These are phyloP conservation scores for Colletotrichum tofieldiae DNA, from an alignment of 2,329 filamentous ascomycete species.

Conservation along the genomic window DNA sequence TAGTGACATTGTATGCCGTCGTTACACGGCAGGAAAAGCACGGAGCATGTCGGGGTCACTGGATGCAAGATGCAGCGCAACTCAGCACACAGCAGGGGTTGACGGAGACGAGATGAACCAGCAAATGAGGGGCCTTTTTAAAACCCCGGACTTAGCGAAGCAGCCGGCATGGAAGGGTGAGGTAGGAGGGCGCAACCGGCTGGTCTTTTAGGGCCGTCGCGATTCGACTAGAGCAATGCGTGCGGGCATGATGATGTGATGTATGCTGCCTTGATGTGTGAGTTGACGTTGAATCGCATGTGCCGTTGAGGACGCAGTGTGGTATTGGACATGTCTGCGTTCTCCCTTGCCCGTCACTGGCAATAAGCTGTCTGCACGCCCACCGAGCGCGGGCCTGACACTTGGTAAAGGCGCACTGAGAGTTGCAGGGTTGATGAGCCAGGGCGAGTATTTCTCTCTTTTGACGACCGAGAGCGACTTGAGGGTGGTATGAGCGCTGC, in stretches of 20 bases:
- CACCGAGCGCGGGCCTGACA: slow-evolving; percentile 31
- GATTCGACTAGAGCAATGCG: background rate
- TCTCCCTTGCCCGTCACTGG: slow-evolving; percentile 5
- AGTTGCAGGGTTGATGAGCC: slow-evolving; percentile 30
- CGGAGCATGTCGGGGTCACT: slow-evolving; percentile 32
- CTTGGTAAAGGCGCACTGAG: slow-evolving; percentile 33
- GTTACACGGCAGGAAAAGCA: slow-evolving; percentile 38
- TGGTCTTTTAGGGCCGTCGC: background rate
- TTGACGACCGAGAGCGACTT: slow-evolving; percentile 16
- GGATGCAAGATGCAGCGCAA: slow-evolving; percentile 32
- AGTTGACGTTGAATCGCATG: slow-evolving; percentile 28
- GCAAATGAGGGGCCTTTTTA: slow-evolving; percentile 22
- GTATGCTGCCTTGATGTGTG: slow-evolving; percentile 20
- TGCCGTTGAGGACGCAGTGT: slow-evolving; percentile 7
- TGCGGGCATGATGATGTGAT: slow-evolving; percentile 11
- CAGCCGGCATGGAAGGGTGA: slow-evolving; percentile 7
- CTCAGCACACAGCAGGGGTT: slow-evolving; percentile 15
- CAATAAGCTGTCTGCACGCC: slow-evolving; percentile 22
- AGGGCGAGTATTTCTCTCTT: background rate
- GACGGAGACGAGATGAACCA: slow-evolving; percentile 30
- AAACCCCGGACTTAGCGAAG: slow-evolving; percentile 24
- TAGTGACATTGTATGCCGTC: slow-evolving; percentile 40
- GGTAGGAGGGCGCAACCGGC: slow-evolving; percentile 1
- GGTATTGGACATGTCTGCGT: slow-evolving; percentile 29
- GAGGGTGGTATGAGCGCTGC: slow-evolving; percentile 5